phyloP scores from a whole-genome alignment of 371 early-diverging fungal species.

The Saksenaea oblongispora region DNA sequence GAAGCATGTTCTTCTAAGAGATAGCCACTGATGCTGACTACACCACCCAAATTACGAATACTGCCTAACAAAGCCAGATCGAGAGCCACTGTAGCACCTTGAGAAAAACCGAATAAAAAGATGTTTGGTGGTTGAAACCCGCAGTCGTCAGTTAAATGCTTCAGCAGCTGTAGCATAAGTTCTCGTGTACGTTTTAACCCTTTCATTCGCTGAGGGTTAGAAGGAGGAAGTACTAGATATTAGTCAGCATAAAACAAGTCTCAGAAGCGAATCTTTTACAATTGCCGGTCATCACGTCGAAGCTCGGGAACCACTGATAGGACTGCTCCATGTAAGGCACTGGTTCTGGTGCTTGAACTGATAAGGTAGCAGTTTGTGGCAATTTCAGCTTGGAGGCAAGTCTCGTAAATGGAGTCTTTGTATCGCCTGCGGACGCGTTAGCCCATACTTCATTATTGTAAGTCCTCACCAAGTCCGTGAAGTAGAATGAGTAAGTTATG shows the following conservation, averaged over 20 bases:
- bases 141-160: slow-evolving; percentile 48
- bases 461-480: slow-evolving; percentile 66
- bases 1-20: slow-evolving; percentile 48
- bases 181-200: slow-evolving; percentile 39
- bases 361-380: slow-evolving; percentile 69
- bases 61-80: slow-evolving; percentile 61
- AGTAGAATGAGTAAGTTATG: slow-evolving; percentile 70
- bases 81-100: slow-evolving; percentile 71
- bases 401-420: slow-evolving; percentile 57
- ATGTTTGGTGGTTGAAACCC: slow-evolving; percentile 50
- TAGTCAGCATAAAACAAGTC: not conserved
- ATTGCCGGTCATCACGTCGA: slow-evolving; percentile 60
- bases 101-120: slow-evolving; percentile 74
- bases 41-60: slow-evolving; percentile 43
- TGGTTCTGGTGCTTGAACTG: slow-evolving; percentile 64
- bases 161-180: slow-evolving; percentile 33
- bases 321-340: slow-evolving; percentile 66
- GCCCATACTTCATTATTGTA: not conserved
- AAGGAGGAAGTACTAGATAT: slow-evolving; percentile 45
- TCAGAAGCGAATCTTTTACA: slow-evolving; percentile 27
- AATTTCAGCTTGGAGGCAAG: slow-evolving; percentile 62
- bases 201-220: slow-evolving; percentile 46
- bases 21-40: slow-evolving; percentile 60
- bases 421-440: slow-evolving; percentile 39
- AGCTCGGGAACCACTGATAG: slow-evolving; percentile 70